Evolutionary conservation across 1,284 basidiomycete species (phyloP).

Genomic region (Marasmius oreades): DNA sequence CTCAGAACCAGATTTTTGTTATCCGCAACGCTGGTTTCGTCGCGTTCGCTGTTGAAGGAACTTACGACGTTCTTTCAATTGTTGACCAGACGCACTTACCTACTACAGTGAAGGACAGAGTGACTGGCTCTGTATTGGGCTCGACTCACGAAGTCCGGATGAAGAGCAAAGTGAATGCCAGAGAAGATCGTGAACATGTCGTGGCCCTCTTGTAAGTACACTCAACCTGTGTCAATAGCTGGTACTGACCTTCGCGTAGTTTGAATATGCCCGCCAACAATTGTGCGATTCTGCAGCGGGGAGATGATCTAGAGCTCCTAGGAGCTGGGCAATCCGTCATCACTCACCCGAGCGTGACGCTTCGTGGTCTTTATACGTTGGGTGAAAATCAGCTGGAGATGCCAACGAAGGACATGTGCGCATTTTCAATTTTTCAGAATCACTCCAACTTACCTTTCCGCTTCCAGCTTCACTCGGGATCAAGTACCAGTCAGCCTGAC

Average conservation of each 20-base stretch:
- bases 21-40: constrained; percentile 74
- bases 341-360: constrained; percentile 74
- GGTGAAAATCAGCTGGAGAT: constrained; percentile 81
- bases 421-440: constrained; percentile 4
- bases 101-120: constrained; percentile 52
- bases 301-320: constrained; percentile 74
- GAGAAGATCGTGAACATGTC: constrained; percentile 56
- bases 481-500: constrained; percentile 81
- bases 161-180: constrained; percentile 48
- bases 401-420: constrained; percentile 80
- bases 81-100: constrained; percentile 78
- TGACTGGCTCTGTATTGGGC: constrained; percentile 58
- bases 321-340: constrained; percentile 79
- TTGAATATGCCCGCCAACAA: constrained; percentile 81
- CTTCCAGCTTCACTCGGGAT: constrained; percentile 68
- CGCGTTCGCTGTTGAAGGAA: constrained; percentile 70
- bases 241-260: constrained; percentile 31
- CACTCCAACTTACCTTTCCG: constrained; percentile 5
- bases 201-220: constrained; percentile 67
- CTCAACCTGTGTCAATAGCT: constrained; percentile 3
- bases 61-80: constrained; percentile 71
- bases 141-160: constrained; percentile 74
- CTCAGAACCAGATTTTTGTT: constrained; percentile 79
- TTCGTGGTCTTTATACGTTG: constrained; percentile 72
- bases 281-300: constrained; percentile 76